These are phyloP conservation scores for Xerocomellus intermedius DNA, from an alignment of 768 basidiomycete species.

Conservation along the genomic window DNA sequence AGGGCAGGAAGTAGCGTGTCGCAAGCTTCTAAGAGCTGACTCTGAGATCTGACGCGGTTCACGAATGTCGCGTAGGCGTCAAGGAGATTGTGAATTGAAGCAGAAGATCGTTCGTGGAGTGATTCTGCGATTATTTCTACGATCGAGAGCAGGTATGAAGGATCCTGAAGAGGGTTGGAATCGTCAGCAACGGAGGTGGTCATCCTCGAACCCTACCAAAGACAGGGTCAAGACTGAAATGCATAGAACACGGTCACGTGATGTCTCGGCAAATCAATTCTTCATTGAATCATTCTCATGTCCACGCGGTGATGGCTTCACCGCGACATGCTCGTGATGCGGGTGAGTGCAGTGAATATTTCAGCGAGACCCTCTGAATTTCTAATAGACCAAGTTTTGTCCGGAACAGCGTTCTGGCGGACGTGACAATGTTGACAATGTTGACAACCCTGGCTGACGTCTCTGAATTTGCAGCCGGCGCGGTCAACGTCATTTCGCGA, in stretches of 20 bases:
- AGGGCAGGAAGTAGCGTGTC: constrained; percentile 20
- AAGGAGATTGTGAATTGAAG: constrained; percentile 53
- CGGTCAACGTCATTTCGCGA: neutral
- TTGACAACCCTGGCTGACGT: neutral
- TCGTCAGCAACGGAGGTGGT: neutral
- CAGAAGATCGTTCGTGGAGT: constrained; percentile 34
- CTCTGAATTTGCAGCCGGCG: neutral
- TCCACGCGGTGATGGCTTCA: too few relatives aligned
- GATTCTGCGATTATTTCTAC: constrained; percentile 49
- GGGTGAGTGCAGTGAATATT: neutral
- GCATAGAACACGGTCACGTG: neutral
- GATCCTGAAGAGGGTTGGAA: constrained; percentile 12
- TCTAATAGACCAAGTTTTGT: neutral
- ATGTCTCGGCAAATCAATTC: too few relatives aligned
- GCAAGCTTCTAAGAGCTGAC: constrained; percentile 1
- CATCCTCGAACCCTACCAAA: neutral
- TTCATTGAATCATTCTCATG: too few relatives aligned
- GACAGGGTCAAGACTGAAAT: too few relatives aligned
- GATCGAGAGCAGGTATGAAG: constrained; percentile 38
- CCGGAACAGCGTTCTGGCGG: neutral
- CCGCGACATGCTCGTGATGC: too few relatives aligned
- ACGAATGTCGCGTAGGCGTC: constrained; percentile 61
- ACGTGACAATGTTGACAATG: neutral
- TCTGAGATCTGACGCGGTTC: constrained; percentile 37
- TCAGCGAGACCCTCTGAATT: neutral